phyloP scores from a whole-genome alignment of 1,139 yeast species.

The Geotrichum aggregatum region DNA sequence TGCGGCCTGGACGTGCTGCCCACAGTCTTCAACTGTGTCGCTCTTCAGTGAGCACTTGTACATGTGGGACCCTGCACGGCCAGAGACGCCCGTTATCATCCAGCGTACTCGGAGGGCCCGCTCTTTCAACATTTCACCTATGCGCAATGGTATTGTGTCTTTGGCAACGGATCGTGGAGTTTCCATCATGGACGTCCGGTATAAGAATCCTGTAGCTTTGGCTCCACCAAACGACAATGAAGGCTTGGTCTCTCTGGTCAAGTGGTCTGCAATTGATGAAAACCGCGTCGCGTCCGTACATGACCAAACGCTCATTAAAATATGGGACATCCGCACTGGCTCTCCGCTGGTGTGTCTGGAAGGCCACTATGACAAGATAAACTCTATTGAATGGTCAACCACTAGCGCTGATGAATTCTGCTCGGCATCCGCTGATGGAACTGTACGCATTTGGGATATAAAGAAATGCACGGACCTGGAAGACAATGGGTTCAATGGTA shows the following conservation, averaged over 20 bases:
- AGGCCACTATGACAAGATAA: constrained; percentile 56
- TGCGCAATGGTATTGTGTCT: constrained; percentile 52
- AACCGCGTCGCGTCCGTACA: constrained; percentile 66
- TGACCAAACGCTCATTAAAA: constrained; percentile 53
- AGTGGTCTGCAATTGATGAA: constrained; percentile 62
- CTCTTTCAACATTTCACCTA: constrained; percentile 50
- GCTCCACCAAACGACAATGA: constrained; percentile 43
- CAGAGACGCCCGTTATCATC: constrained; percentile 52
- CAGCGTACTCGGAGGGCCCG: constrained; percentile 50
- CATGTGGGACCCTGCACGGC: constrained; percentile 64
- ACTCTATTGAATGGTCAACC: constrained; percentile 57
- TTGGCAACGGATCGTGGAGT: constrained; percentile 68
- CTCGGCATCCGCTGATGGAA: constrained; percentile 68
- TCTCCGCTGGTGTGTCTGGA: constrained; percentile 49
- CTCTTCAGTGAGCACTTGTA: constrained; percentile 61
- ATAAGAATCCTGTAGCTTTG: constrained; percentile 40
- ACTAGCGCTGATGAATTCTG: constrained; percentile 50
- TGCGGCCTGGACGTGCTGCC: constrained; percentile 43
- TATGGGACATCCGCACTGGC: constrained; percentile 71
- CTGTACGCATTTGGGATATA: constrained; percentile 69
- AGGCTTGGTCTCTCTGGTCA: constrained; percentile 44
- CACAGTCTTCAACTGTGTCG: constrained; percentile 48
- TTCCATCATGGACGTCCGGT: constrained; percentile 63
- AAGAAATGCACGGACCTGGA: constrained; percentile 30
- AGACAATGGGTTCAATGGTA: background rate